A percentile compares a stretch with the other conserved stretches of the same genome.
Evolutionary conservation across 768 basidiomycete genomes (phyloP).

Genomic region (Boletus rufocinnamomeus): DNA sequence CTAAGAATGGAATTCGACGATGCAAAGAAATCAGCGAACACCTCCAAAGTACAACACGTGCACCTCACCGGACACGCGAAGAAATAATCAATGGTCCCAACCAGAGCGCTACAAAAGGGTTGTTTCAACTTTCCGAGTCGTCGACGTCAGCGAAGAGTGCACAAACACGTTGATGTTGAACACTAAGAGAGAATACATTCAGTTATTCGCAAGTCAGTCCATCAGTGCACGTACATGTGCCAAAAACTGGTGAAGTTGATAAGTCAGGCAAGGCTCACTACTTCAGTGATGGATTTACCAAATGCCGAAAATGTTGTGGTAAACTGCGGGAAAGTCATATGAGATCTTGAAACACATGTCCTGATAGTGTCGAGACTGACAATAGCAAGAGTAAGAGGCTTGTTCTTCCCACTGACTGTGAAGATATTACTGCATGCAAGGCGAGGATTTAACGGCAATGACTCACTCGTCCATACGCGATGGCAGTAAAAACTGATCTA

Average conservation of each 20-base stretch:
- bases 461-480: conserved; percentile 21
- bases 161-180: conserved; percentile 5
- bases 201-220: not conserved
- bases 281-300: conserved; percentile 1
- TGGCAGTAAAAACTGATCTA: conserved; percentile 16
- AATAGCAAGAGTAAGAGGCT: conserved; percentile 5
- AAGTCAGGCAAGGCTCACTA: not conserved
- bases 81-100: not conserved
- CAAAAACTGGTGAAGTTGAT: conserved; percentile 1
- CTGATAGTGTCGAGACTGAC: conserved; percentile 7
- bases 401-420: conserved; percentile 23
- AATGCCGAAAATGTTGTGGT: not conserved
- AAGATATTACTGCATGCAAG: not conserved
- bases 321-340: conserved; percentile 3
- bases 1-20: not conserved
- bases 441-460: not conserved
- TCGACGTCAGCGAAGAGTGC: not conserved
- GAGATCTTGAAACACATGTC: not conserved
- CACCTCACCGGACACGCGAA: conserved; percentile 3
- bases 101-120: not conserved
- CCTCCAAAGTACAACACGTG: not conserved
- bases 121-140: not conserved
- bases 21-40: not conserved
- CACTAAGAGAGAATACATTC: not conserved
- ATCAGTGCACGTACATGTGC: conserved; percentile 4